Base-by-base conservation (phyloP, 2,329 filamentous ascomycete genomes). In the Aschersonia sp. region DNA sequence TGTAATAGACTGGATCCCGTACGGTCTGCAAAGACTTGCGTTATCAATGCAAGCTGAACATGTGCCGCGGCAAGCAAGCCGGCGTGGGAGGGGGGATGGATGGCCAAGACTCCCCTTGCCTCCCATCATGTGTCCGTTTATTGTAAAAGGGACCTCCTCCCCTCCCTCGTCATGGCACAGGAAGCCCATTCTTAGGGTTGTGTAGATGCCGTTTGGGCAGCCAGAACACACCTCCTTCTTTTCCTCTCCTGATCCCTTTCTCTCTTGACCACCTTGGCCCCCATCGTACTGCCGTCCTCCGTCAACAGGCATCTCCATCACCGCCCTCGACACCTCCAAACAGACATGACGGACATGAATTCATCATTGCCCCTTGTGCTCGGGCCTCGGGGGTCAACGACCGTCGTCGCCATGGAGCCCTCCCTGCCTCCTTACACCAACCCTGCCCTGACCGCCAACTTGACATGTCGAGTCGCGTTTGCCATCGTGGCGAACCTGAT, bases 401-500 rank as follows among this genome's bases (percentile, higher is more conserved):
- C 50, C 12, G 30, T 51, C 40, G 32, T 51, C 9, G 32, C 50
- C 29, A 44, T 43, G 20, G 47, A 32, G 32, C 40, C 46, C n/a
- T 44, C 45, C 20, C 20, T 30, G 4, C 40, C 50, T n/a, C 55
- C 58, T 10, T 57, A 55, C 54, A 59, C 56, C 7, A 58, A 51
- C 5, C 55, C 64, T 2, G 50, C 58, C 2, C 57, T 69, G 35
- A 61, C 58, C 2, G 63, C 65, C 51, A 78, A 79, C 61, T 61
- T 75, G 42, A 54, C 73, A 47, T 63, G 64, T 47, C 67, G 76
- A n/a, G 64, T 78, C 20, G 48, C 70, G 35, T 58, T 79, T 20
- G 68, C 68, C 20, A 52, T 71, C 43, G 1, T 72, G 9, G 68
- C 69, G 46, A 69, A 70, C 31, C 29, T 71, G 9, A 55, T 70